A percentile compares a stretch with the other conserved stretches of the same genome.
Evolutionary conservation across 2,329 filamentous ascomycete genomes (phyloP).

Genomic region (Botrytis elliptica): DNA sequence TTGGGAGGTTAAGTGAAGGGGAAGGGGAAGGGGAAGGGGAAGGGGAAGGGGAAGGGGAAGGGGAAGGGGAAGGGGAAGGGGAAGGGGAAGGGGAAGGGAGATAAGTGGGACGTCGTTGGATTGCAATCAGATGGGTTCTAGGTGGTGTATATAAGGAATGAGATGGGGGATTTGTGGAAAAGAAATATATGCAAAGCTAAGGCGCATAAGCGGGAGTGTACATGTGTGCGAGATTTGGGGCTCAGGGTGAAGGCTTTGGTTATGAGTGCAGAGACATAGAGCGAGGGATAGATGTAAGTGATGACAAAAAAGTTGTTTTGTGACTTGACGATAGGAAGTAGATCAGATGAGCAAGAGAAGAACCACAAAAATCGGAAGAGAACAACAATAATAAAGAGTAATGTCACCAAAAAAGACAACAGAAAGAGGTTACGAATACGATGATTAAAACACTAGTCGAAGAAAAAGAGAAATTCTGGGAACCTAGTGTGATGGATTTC

Average conservation of each 20-base stretch:
- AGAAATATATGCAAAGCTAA: not conserved
- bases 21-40: not conserved
- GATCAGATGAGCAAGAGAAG: not conserved
- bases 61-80: not conserved
- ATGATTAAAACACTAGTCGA: not conserved
- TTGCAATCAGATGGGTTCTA: too few species aligned
- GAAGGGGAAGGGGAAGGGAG: not conserved
- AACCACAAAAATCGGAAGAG: not conserved
- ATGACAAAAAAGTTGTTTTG: not conserved
- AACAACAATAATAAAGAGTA: not conserved
- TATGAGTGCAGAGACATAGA: not conserved
- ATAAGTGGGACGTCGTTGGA: not conserved
- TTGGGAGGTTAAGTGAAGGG: not conserved
- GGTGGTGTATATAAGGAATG: not conserved
- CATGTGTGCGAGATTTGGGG: not conserved
- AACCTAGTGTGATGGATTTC: not conserved
- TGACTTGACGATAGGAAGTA: not conserved
- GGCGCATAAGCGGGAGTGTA: accelerated
- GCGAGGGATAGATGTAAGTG: not conserved
- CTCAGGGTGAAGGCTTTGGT: not conserved
- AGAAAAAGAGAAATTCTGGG: not conserved
- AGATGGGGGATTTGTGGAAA: not conserved
- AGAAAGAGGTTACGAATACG: too few species aligned
- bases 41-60: not conserved
- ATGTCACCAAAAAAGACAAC: accelerated